Evolutionary conservation across 192 early-diverging fungal genomes (phyloP), one percentile per base, ranked within the genome.

Genomic region (Mycoemilia scoparia): DNA sequence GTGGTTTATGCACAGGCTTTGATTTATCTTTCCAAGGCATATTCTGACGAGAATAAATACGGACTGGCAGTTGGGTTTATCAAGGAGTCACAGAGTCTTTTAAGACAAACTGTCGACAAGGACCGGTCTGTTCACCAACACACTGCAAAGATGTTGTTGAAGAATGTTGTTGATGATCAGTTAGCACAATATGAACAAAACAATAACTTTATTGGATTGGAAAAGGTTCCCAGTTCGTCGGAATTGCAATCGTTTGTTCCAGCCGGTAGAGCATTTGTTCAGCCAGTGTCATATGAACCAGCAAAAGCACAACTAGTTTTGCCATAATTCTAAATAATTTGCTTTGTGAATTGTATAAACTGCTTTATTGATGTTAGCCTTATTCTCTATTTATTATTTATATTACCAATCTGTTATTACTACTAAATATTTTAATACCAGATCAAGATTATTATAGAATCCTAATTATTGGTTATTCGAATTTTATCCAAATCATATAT

Each of bases 151-250:
- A 57, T 49, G 49, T 40, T 62, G 34, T 46, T 62, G 3, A 32
- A 21, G 27, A 54, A 54, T 1, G 53, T 54, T 17, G 29, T 62
- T 4, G 54, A 62, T 21, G 53, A 52, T 1, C 43, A 56, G 6
- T 62, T 56, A 38, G 57, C 53, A 27, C 26, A 56, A 18, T 62
- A 62, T 30, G 45, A 49, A 7, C 54, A 54, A 28, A 62, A 62
- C 39, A 62, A 62, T 40, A 54, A 62, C 35, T 45, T 54, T 7
- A 57, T 62, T 45, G 54, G 60, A n/a, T 57, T 62, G 36, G 60
- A 62, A 36, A 27, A 37, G 0, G 49, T 62, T 8, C 60, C 60
- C 8, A 49, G 53, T 13, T 49, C 60, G 2, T 52, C 55, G 20
- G 60, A 62, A 16, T 33, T 62, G 45, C 60, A 48, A 1, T 46